Percentiles rank a stretch among this genome's conserved stretches.
phyloP scores from a whole-genome alignment of 192 early-diverging fungal genomes.

The Geranomyces variabilis region DNA sequence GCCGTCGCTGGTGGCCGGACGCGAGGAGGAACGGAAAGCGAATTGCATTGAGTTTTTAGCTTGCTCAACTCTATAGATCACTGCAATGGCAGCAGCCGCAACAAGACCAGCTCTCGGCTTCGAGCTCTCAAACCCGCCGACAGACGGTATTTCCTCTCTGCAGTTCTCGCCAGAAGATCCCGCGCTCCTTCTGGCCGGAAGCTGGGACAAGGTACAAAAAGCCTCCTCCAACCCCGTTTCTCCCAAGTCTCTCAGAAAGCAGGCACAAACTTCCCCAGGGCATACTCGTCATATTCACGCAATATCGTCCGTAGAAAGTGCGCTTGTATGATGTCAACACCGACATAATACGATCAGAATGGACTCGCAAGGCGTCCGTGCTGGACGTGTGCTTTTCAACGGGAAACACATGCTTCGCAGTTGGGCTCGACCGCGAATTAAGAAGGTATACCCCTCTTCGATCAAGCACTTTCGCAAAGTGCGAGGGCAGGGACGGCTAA shows the following conservation, averaged over 20 bases:
- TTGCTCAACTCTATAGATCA: too few relatives aligned
- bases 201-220: constrained; percentile 84
- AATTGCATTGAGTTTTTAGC: too few relatives aligned
- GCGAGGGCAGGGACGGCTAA: too few relatives aligned
- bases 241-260: not conserved
- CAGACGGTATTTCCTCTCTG: constrained; percentile 81
- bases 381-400: constrained; percentile 78
- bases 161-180: constrained; percentile 72
- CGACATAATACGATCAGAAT: constrained; percentile 60
- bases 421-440: constrained; percentile 75
- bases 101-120: constrained; percentile 9
- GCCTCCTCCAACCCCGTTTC: not conserved
- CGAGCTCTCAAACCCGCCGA: constrained; percentile 79
- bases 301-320: constrained; percentile 57
- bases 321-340: constrained; percentile 78
- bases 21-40: too few relatives aligned
- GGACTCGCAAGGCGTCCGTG: constrained; percentile 72
- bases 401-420: constrained; percentile 60
- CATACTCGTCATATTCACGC: not conserved
- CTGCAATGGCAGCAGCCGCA: constrained; percentile 5
- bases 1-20: too few relatives aligned
- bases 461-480: not conserved
- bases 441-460: constrained; percentile 53
- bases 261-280: not conserved
- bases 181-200: constrained; percentile 72